These are phyloP conservation scores for Arachis hypogaea DNA, from an alignment of 306 rosid species.

Conservation along the genomic window DNA sequence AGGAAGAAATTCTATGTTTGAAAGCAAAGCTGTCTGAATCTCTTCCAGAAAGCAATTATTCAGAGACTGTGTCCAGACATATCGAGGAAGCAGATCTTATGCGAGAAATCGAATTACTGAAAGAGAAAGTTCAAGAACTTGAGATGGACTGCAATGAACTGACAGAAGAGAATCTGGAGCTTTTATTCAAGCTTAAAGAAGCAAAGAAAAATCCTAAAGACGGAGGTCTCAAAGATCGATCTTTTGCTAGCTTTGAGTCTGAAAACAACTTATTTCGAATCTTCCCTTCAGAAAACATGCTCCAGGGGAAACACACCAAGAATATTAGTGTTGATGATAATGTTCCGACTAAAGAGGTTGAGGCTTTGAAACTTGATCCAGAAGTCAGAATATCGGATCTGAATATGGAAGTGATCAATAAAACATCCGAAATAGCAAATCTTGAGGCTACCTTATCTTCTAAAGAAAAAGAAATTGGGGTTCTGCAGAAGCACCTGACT, in stretches of 20 bases:
- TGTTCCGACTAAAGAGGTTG: constrained; percentile 41
- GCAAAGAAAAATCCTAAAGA: constrained; percentile 49
- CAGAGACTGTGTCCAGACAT: constrained; percentile 47
- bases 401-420: constrained; percentile 38
- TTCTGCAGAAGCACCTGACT: constrained; percentile 40
- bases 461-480: constrained; percentile 48
- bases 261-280: constrained; percentile 49
- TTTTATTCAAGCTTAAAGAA: constrained; percentile 83
- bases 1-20: constrained; percentile 56
- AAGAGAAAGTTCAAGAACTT: constrained; percentile 82
- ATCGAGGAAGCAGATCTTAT: constrained; percentile 55
- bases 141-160: constrained; percentile 93
- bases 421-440: constrained; percentile 43
- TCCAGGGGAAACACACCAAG: constrained; percentile 35
- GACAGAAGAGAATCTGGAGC: constrained; percentile 93
- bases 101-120: constrained; percentile 62
- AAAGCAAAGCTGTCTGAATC: constrained; percentile 52
- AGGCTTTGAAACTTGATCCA: constrained; percentile 43
- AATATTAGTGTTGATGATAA: constrained; percentile 37
- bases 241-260: constrained; percentile 55
- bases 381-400: constrained; percentile 47
- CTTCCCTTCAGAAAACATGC: constrained; percentile 45
- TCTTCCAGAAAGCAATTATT: constrained; percentile 45
- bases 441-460: constrained; percentile 47
- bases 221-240: constrained; percentile 41